Evolutionary conservation across 2,329 filamentous ascomycete species (phyloP), one percentile per base, ranked within the genome.

Genomic region (Claviceps pazoutovae): DNA sequence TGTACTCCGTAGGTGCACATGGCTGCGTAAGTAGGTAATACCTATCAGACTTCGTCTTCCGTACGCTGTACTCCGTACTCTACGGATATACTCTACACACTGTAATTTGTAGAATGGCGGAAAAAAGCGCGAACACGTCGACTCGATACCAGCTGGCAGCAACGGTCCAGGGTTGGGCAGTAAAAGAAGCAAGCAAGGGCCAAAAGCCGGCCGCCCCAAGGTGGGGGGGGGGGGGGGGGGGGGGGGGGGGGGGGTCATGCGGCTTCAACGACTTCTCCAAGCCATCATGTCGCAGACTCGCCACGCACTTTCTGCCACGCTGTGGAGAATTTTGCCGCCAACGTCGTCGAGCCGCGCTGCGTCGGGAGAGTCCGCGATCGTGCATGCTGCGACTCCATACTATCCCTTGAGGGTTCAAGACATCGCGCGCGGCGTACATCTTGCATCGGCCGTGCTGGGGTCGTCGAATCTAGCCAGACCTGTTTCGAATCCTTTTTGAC

Each of bases 321-420:
- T 44, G 23, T 23, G 14, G 13, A 38, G 7, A n/a, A 36, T 21
- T n/a, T 11, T 26, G n/a, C 34, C 34, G 13, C 19, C 19, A 21
- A 43, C 19, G 5, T 23, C 21, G 41, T 30, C 23, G 5, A 45
- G 43, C 14, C 17, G 37, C 30, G 19, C 9, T 38, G 47, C 46
- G n/a, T 21, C 30, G 51, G 46, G 21, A 43, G 46, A 51, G 46
- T 39, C 46, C 39, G 51, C 39, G 34, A 41, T 44, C 48, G 17
- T 49, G 47, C 47, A 46, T 49, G 26, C 21, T n/a, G 16, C 13
- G 19, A 36, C 47, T 48, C 42, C 38, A 21, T 48, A 36, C 43
- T 30, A 26, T 38, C 19, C n/a, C 17, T 9, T 23, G 9, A 30
- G 7, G 34, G 14, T 41, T 41, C 36, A 48, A 48, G n/a, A 42